Percentiles rank a stretch among this genome's conserved stretches.
phyloP scores from a whole-genome alignment of 805 yeast species.

The Suhomyces kilbournensis region DNA sequence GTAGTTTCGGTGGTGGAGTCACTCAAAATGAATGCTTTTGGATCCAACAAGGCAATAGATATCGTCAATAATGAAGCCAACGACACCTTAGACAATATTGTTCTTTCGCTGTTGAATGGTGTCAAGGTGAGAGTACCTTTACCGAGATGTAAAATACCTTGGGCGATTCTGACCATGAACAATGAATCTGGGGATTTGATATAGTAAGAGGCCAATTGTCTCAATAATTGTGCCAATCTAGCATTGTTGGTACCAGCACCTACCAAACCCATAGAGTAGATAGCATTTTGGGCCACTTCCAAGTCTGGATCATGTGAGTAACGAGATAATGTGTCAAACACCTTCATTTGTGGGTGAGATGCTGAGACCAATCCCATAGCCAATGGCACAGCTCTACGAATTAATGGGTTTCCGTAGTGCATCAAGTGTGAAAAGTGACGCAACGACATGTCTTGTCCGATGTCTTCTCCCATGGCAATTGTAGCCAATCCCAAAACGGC shows the following conservation, averaged over 20 bases:
- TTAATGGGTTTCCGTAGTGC: slow-evolving; percentile 93
- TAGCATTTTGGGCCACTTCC: slow-evolving; percentile 92
- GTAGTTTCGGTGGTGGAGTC: slow-evolving; percentile 48
- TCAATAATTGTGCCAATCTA: slow-evolving; percentile 88
- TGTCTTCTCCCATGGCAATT: slow-evolving; percentile 96
- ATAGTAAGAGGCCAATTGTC: slow-evolving; percentile 93
- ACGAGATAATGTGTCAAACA: slow-evolving; percentile 91
- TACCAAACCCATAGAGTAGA: slow-evolving; percentile 94
- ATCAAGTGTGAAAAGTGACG: slow-evolving; percentile 96
- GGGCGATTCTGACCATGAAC: slow-evolving; percentile 91
- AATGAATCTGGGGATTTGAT: slow-evolving; percentile 85
- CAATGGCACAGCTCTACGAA: slow-evolving; percentile 91
- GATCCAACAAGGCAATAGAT: slow-evolving; percentile 79
- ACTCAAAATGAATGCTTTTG: slow-evolving; percentile 73
- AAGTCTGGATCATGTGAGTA: slow-evolving; percentile 94
- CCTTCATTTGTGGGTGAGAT: slow-evolving; percentile 94
- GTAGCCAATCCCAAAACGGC: slow-evolving; percentile 93
- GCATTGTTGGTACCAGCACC: slow-evolving; percentile 99
- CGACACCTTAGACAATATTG: slow-evolving; percentile 81
- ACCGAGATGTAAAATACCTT: slow-evolving; percentile 92
- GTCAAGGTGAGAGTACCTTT: slow-evolving; percentile 90
- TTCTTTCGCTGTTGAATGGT: slow-evolving; percentile 87
- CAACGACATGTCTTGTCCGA: slow-evolving; percentile 95
- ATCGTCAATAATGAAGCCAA: slow-evolving; percentile 87
- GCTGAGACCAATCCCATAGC: slow-evolving; percentile 97